Conservation (phyloP, 305 asterid species). For the Ajuga reptans region DNA sequence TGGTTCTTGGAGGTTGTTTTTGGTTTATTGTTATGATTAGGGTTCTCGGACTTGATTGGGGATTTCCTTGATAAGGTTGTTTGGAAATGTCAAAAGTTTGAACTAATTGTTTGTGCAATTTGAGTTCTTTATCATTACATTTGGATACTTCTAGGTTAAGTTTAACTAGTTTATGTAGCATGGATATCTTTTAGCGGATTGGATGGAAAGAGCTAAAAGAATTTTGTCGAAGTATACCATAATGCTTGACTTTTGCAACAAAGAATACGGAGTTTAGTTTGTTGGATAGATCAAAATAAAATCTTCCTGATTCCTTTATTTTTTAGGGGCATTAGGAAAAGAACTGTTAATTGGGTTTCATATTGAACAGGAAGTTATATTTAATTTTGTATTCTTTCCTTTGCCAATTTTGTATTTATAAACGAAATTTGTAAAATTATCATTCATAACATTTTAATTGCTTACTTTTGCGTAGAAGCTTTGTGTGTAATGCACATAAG, state of each 20-base stretch:
- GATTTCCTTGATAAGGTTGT: not conserved
- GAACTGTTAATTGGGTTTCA: not conserved
- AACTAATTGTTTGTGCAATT: not conserved
- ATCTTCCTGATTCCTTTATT: not conserved
- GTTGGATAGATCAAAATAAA: not conserved
- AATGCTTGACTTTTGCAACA: not conserved
- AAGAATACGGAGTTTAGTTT: not conserved
- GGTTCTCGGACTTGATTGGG: not conserved
- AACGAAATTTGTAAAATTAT: not conserved
- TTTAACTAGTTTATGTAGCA: not conserved
- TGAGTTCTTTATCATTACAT: not conserved
- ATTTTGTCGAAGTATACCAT: not conserved
- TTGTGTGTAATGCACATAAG: not conserved
- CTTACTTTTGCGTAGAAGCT: not conserved
- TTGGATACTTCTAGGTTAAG: not conserved
- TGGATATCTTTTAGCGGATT: not conserved
- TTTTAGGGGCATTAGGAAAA: not conserved
- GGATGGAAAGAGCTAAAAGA: not conserved
- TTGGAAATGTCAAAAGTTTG: not conserved
- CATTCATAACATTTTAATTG: not conserved
- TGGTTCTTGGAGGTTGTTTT: conserved; percentile 3
- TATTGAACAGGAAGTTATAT: not conserved
- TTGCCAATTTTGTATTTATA: not conserved
- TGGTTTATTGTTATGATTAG: not conserved
- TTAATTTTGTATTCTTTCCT: not conserved